Evolutionary conservation across 2,329 filamentous ascomycete species (phyloP).

Genomic region (Curvularia sp.): DNA sequence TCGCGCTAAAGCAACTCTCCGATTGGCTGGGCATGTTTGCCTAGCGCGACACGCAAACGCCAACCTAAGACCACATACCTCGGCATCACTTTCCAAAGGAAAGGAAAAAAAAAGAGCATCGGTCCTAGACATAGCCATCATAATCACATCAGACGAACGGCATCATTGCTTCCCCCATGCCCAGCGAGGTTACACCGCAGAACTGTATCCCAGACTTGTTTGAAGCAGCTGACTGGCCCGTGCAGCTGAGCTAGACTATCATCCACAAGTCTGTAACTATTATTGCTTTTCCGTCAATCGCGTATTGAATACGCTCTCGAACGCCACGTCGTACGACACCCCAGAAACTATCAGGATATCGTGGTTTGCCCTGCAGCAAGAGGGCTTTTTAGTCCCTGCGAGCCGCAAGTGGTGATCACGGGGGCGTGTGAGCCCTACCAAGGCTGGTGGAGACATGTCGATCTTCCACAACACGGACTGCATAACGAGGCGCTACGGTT

Average conservation of each 20-base stretch:
- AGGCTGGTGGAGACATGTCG: slow-evolving; percentile 6
- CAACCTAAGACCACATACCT: neutral
- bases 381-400: neutral
- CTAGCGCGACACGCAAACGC: neutral
- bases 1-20: neutral
- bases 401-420: neutral
- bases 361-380: slow-evolving; percentile 15
- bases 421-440: slow-evolving; percentile 1
- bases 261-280: neutral
- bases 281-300: slow-evolving; percentile 13
- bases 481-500: slow-evolving; percentile 2
- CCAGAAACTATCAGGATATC: neutral
- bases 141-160: neutral
- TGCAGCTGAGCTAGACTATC: slow-evolving; percentile 2
- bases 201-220: neutral
- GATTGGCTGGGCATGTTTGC: neutral
- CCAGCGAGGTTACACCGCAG: neutral
- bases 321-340: slow-evolving; percentile 10
- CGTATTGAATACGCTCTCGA: slow-evolving; percentile 5
- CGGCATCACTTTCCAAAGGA: neutral
- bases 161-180: neutral
- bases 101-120: neutral
- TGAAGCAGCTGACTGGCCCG: neutral
- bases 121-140: neutral
- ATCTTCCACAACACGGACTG: slow-evolving; percentile 1